These are phyloP conservation scores for Peronosclerospora sorghi DNA, from an alignment of 352 stramenopile genomes.

Conservation along the genomic window DNA sequence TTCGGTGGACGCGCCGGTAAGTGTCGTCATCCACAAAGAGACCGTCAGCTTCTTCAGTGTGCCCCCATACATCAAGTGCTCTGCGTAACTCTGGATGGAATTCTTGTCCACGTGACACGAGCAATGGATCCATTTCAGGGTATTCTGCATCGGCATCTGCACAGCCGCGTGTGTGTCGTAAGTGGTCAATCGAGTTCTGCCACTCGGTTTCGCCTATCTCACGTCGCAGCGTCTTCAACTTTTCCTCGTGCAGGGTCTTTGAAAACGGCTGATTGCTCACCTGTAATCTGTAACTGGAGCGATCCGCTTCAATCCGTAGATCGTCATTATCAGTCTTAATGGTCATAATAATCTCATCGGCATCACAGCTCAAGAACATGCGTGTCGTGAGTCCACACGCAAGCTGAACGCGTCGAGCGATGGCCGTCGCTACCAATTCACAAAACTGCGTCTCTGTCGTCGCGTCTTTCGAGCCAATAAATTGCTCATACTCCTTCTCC, in stretches of 20 bases:
- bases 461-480: conserved; percentile 24
- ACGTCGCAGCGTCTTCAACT: conserved; percentile 31
- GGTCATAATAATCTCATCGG: conserved; percentile 76
- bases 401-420: conserved; percentile 58
- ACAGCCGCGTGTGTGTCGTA: conserved; percentile 38
- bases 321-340: conserved; percentile 73
- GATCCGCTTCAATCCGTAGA: conserved; percentile 56
- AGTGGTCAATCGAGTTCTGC: conserved; percentile 42
- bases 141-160: conserved; percentile 21
- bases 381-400: conserved; percentile 67
- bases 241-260: conserved; percentile 32
- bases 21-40: conserved; percentile 40
- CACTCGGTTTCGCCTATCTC: conserved; percentile 46
- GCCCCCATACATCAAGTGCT: conserved; percentile 48
- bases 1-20: conserved; percentile 17
- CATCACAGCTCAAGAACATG: conserved; percentile 69
- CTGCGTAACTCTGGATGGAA: conserved; percentile 49
- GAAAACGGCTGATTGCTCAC: conserved; percentile 72
- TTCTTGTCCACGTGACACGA: conserved; percentile 46
- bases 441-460: conserved; percentile 59
- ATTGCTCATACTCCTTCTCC: conserved; percentile 49
- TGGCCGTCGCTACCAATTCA: conserved; percentile 49
- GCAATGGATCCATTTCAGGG: conserved; percentile 66
- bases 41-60: conserved; percentile 67
- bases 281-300: conserved; percentile 57